Conservation (phyloP, 2,329 filamentous ascomycete genomes). For the Calonectria hawksworthii region DNA sequence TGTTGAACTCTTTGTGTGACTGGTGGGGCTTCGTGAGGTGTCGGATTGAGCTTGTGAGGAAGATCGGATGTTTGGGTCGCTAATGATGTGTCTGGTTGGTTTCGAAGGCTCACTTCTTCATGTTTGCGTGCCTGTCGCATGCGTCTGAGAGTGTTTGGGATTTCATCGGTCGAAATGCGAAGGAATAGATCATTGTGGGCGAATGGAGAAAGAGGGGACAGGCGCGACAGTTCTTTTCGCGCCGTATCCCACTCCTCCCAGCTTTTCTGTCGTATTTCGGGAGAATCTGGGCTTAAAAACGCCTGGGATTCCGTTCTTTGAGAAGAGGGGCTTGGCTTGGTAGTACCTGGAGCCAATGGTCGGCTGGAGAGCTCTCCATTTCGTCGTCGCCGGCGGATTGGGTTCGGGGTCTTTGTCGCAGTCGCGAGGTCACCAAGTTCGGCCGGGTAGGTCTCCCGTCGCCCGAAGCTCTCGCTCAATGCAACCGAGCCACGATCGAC, state of each 20-base stretch:
- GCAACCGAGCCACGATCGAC: slow-evolving; percentile 47
- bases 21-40: not conserved
- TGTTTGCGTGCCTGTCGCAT: not conserved
- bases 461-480: slow-evolving; percentile 44
- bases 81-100: not conserved
- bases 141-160: slow-evolving; percentile 17
- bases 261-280: slow-evolving; percentile 31
- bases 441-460: slow-evolving; percentile 40
- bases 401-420: slow-evolving; percentile 37
- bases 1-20: not conserved
- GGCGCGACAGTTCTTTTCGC: slow-evolving; percentile 40
- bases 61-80: not conserved
- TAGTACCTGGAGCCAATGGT: slow-evolving; percentile 1
- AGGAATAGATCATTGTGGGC: slow-evolving; percentile 35
- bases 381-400: slow-evolving; percentile 47
- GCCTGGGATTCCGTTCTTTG: slow-evolving; percentile 19
- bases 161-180: slow-evolving; percentile 31
- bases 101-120: not conserved
- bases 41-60: not conserved
- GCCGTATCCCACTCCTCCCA: slow-evolving; percentile 46
- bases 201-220: slow-evolving; percentile 34
- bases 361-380: slow-evolving; percentile 25
- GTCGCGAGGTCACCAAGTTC: slow-evolving; percentile 45
- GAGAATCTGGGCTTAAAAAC: slow-evolving; percentile 1
- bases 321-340: slow-evolving; percentile 22